Base-by-base conservation (phyloP, 192 early-diverging fungal genomes). In the Endogone sp. region DNA sequence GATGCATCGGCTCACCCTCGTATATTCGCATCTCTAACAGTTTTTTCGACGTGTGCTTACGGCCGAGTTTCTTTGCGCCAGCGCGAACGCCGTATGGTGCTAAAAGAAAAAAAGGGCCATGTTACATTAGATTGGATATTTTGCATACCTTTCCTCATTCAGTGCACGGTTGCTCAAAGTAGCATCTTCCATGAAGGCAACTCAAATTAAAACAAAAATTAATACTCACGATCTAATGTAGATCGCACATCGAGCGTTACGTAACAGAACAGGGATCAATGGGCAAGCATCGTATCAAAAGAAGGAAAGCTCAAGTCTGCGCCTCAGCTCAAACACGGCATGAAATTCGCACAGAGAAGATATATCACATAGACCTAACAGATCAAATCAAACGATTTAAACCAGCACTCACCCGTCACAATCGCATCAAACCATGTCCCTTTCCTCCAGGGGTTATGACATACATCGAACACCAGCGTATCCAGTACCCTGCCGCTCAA, bases 51-150 rank as follows among this genome's bases (percentile, higher is more conserved):
- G 70, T 73, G 63, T 85, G 74, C 44, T 86, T 88, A 56, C 86
- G 79, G 20, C 94, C 94, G 25, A 98, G 82, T 29, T 89, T 94
- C 75, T 95, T 96, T 22, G 97, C 96, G 24, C 96, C 97, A 0
- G 96, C 96, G 56, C 97, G 90, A 13, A 99, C 97, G 69, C 97
- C 96, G 75, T 99, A 97, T 29, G 96, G 96, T 24, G 96, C 90
- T 84, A 74, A 59, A 62, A 4, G 4, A 29, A 25, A 26, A 24
- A 29, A 49, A 56, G 30, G 1, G n/a, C n/a, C n/a, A n/a, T n/a
- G n/a, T n/a, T n/a, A n/a, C n/a, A n/a, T n/a, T n/a, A n/a, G n/a
- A n/a, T n/a, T n/a, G n/a, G n/a, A 49, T 49, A 49, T 49, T 49
- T 49, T 6, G 6, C 37, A 49, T 49, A 16, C 37, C 37, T 11